Evolutionary conservation across 2,329 filamentous ascomycete genomes (phyloP).

Genomic region (Plenodomus tracheiphilus): DNA sequence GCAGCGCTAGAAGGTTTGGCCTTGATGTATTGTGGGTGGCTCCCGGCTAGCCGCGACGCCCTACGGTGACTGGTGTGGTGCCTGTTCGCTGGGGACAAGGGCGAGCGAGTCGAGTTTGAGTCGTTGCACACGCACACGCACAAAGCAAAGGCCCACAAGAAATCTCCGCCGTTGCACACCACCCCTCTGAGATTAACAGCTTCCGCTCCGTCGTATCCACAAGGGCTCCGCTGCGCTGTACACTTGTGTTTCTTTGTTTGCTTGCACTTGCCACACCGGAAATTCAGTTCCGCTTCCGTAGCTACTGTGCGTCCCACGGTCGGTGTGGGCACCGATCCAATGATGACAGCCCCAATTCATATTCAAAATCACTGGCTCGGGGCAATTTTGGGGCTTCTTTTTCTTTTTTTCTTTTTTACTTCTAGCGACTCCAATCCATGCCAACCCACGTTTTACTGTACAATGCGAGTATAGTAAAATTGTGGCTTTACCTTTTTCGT

Average conservation of each 20-base stretch:
- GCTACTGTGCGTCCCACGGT: not conserved
- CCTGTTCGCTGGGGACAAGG: not conserved
- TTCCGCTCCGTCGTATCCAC: constrained; percentile 3
- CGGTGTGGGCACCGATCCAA: too few species aligned
- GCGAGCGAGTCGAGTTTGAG: not conserved
- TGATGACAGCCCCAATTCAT: not conserved
- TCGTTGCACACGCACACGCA: too few species aligned
- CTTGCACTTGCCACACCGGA: not conserved
- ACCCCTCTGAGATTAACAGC: too few species aligned
- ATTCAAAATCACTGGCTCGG: too few species aligned
- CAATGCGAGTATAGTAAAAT: too few species aligned
- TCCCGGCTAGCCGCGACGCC: not conserved
- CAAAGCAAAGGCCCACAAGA: constrained; percentile 4
- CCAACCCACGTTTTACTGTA: too few species aligned
- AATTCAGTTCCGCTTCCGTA: not conserved
- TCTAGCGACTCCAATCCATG: too few species aligned
- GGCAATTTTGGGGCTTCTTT: too few species aligned
- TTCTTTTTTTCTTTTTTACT: too few species aligned
- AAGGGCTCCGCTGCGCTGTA: not conserved
- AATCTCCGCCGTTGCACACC: constrained; percentile 11
- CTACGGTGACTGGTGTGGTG: not conserved
- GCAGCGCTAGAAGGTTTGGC: not conserved
- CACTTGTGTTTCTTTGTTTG: too few species aligned
- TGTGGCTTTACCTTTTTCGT: too few species aligned
- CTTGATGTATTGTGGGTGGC: too few species aligned